Base-by-base conservation (phyloP, 2,329 filamentous ascomycete species). In the Penicillium olsonii region DNA sequence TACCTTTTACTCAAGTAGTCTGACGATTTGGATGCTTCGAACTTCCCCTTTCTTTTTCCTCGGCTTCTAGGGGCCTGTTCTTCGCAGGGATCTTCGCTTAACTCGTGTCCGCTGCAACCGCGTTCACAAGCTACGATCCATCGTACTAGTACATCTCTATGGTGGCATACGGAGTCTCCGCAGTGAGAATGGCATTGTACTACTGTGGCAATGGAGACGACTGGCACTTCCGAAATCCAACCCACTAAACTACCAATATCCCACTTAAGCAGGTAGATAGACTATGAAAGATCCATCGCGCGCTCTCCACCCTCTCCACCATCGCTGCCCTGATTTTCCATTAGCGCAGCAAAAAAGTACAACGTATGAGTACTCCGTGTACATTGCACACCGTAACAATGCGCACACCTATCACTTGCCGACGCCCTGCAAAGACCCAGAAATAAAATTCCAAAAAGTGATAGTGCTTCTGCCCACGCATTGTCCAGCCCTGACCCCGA, bases 61-160 rank as follows among this genome's bases (percentile, higher is more conserved):
- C 42, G 29, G 12, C 14, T 31, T 38, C 31, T 22, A 14, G 17
- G 33, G n/a, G 11, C 22, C 17, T 40, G 24, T 38, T 43, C 45
- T 48, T 45, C 38, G 37, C 37, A 50, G 29, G 7, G 34, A 43
- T 43, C 34, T 17, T 26, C 44, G 19, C 46, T 54, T 56, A 54
- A 53, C 55, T 56, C 50, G 46, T 59, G 57, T 56, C 55, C 57
- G 58, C 58, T 53, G 38, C 55, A 61, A 48, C 52, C 58, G 58
- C 56, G 27, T 27, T 27, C 19, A 37, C 42, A 48, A 54, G 20
- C 17, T 41, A 48, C 33, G n/a, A n/a, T n/a, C n/a, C n/a, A n/a
- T n/a, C n/a, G n/a, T n/a, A 24, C 22, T 24, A 4, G 22, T 24
- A 24, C 4, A 24, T 24, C 5, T 5, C 22, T 8, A 24, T 24